Base-by-base conservation (phyloP, 192 early-diverging fungal genomes). In the Umbelopsis sp. region DNA sequence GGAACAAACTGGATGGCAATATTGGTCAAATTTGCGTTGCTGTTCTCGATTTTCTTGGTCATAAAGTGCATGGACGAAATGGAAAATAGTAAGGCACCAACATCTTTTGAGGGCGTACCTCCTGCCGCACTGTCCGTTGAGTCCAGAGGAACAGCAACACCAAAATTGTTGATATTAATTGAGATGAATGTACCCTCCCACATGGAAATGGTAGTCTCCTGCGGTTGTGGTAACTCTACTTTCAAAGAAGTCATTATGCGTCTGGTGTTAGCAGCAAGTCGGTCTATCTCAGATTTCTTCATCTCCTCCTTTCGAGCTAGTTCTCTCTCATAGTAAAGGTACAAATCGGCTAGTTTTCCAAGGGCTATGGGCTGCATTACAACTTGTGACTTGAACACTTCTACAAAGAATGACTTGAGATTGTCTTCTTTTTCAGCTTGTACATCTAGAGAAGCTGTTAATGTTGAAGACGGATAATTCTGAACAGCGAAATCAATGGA, bases 361-460 rank as follows among this genome's bases (percentile, higher is more conserved):
- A 93, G 58, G 0, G 91, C 88, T 64, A 79, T 85, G 2, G 92
- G 91, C 46, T 92, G 91, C 87, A 93, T 85, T 8, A 93, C 80
- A 0, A 88, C 90, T 66, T 89, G 87, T 21, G 91, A 74, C 67
- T 90, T 90, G 25, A 80, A 64, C 22, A 93, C 71, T 21, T 80
- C 72, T 0, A 93, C 69, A 64, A 77, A 81, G 23, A 86, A 83
- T 12, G 83, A 84, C 8, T 75, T 80, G n/a, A 83, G 65, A 22
- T 69, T 64, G 49, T 85, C 79, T 15, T 44, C 30, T 23, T 33
- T 25, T 22, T 50, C 64, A 22, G 23, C 25, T 9, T 67, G 33
- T 49, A 25, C 12, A 12, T 66, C 64, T 13, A 41, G 5, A 15
- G 21, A 12, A 6, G 49, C 27, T 33, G 48, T 16, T 18, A 45